A percentile compares a stretch with the other conserved stretches of the same genome.
Evolutionary conservation across 2,329 filamentous ascomycete species (phyloP).

Genomic region (Paecilomyces sp.): DNA sequence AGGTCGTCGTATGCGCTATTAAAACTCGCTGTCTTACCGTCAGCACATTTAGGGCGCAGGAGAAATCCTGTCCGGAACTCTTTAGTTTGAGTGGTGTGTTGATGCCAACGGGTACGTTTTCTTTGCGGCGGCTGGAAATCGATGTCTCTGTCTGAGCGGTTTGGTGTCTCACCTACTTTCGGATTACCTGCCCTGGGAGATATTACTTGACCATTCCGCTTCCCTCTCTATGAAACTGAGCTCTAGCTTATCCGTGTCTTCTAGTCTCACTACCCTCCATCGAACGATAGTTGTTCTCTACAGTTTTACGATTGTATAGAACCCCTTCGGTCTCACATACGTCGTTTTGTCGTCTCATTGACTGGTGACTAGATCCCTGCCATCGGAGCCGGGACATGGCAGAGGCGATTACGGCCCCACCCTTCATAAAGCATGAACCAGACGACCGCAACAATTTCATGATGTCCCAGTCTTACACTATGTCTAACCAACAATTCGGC

Average conservation of each 20-base stretch:
- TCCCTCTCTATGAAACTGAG: not conserved
- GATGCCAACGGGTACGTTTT: not conserved
- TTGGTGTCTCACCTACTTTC: not conserved
- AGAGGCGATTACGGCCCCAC: slow-evolving; percentile 39
- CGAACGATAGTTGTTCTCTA: not conserved
- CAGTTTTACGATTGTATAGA: not conserved
- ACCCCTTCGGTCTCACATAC: not conserved
- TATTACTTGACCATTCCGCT: slow-evolving; percentile 12
- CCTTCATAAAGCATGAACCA: slow-evolving; percentile 61
- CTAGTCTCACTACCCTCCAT: not conserved
- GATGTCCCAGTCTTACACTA: slow-evolving; percentile 43
- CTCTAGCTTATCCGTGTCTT: not conserved
- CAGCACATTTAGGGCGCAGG: not conserved
- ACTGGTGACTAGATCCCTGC: not conserved
- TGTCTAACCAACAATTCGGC: slow-evolving; percentile 44
- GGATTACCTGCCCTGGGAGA: slow-evolving; percentile 1
- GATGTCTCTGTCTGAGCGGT: not conserved
- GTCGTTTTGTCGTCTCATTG: not conserved
- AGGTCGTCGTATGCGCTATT: not conserved
- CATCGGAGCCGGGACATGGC: slow-evolving; percentile 36
- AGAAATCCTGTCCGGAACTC: not conserved
- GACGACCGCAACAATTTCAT: slow-evolving; percentile 56
- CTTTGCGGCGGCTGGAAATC: not conserved
- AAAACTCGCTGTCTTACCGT: not conserved
- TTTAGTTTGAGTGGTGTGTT: not conserved